Percentiles rank a stretch among this genome's conserved stretches.
These are phyloP conservation scores for Acmispon strigosus DNA, from an alignment of 306 rosid genomes.

Conservation along the genomic window DNA sequence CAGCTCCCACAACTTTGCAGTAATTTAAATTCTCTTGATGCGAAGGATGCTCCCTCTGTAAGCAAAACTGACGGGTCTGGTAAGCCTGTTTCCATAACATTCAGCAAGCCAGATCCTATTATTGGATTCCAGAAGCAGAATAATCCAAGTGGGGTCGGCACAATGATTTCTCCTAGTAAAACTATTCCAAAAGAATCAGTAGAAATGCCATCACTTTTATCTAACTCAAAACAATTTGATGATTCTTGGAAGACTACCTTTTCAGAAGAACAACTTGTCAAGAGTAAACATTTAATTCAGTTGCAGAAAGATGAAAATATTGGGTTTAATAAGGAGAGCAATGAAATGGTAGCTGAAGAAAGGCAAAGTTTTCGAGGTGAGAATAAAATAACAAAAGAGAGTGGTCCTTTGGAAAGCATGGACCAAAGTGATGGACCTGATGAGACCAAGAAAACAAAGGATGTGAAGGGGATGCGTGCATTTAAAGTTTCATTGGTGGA, in stretches of 20 bases:
- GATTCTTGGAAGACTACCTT: conserved; percentile 24
- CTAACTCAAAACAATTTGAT: conserved; percentile 27
- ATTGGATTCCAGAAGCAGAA: conserved; percentile 36
- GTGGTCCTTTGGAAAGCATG: conserved; percentile 34
- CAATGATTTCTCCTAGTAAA: conserved; percentile 30
- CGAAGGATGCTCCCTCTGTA: conserved; percentile 30
- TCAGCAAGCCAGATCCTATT: conserved; percentile 22
- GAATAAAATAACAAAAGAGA: conserved; percentile 50
- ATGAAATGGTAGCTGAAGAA: conserved; percentile 28
- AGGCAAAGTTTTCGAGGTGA: conserved; percentile 33
- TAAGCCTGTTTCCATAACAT: conserved; percentile 36
- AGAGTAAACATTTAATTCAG: conserved; percentile 24
- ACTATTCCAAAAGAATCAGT: conserved; percentile 22
- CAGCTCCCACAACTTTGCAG: conserved; percentile 65
- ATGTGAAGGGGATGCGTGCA: conserved; percentile 64
- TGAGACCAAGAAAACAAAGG: conserved; percentile 72
- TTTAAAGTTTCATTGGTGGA: conserved; percentile 86
- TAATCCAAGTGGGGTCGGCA: conserved; percentile 28
- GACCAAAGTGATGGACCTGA: conserved; percentile 49
- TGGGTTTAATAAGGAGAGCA: conserved; percentile 30
- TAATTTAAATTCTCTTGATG: conserved; percentile 40
- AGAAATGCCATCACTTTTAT: conserved; percentile 27
- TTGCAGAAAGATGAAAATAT: conserved; percentile 25
- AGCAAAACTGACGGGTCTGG: conserved; percentile 36
- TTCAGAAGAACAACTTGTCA: conserved; percentile 28